These are phyloP conservation scores for Neofusicoccum ribis DNA, from an alignment of 2,329 filamentous ascomycete species.

Conservation along the genomic window DNA sequence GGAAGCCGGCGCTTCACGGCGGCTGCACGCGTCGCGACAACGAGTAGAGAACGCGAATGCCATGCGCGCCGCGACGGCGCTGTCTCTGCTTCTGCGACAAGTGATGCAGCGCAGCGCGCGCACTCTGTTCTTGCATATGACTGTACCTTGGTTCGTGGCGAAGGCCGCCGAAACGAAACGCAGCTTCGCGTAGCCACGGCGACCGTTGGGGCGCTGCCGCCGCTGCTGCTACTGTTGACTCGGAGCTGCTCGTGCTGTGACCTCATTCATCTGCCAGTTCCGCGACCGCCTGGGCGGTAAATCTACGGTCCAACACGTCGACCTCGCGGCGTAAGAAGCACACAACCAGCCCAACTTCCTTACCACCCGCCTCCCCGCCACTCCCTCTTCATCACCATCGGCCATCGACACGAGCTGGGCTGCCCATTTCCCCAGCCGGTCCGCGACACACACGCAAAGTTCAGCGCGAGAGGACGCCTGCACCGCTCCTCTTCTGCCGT, in stretches of 20 bases:
- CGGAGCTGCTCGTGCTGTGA: slow-evolving; percentile 15
- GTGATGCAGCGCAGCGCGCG: not conserved
- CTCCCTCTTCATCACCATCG: slow-evolving; percentile 9
- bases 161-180: not conserved
- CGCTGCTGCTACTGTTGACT: not conserved
- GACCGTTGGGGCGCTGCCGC: not conserved
- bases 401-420: slow-evolving; percentile 17
- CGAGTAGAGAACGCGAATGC: not conserved
- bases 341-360: slow-evolving; percentile 18
- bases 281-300: not conserved
- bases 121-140: not conserved
- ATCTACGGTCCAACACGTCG: slow-evolving; percentile 14
- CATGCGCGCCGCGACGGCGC: not conserved
- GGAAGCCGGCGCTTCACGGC: not conserved
- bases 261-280: not conserved
- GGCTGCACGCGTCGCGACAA: not conserved
- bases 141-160: not conserved
- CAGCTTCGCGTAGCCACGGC: not conserved
- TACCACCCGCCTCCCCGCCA: slow-evolving; percentile 22
- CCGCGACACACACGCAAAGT: not conserved
- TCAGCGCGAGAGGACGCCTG: slow-evolving; percentile 19
- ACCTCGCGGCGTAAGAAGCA: slow-evolving; percentile 22
- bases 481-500: slow-evolving; percentile 21
- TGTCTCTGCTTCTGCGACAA: not conserved
- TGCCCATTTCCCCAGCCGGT: not conserved